Percentiles rank a stretch among this genome's conserved stretches.
These are phyloP conservation scores for Canavalia gladiata DNA, from an alignment of 306 rosid species.

Conservation along the genomic window DNA sequence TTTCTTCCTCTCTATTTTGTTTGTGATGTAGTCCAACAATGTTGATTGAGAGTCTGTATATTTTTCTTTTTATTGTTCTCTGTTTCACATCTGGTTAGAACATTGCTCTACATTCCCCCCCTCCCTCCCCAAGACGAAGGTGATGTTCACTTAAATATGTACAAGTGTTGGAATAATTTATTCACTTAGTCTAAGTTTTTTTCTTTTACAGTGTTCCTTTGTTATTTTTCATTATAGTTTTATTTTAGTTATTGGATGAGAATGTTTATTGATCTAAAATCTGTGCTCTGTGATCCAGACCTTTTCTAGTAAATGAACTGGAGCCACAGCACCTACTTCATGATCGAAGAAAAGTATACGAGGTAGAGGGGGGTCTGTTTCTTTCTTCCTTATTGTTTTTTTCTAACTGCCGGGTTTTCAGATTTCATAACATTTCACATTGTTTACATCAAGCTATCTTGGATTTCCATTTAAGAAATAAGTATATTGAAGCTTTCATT, in stretches of 20 bases:
- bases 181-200: not conserved
- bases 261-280: slow-evolving; percentile 45
- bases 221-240: slow-evolving; percentile 4
- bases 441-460: slow-evolving; percentile 13
- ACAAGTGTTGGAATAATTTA: slow-evolving; percentile 5
- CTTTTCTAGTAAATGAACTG: slow-evolving; percentile 89
- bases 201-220: not conserved
- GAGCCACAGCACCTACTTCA: slow-evolving; percentile 97
- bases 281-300: slow-evolving; percentile 65
- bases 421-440: slow-evolving; percentile 33
- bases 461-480: slow-evolving; percentile 12
- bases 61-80: slow-evolving; percentile 11
- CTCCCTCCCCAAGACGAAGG: not conserved
- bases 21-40: not conserved
- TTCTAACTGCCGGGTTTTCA: slow-evolving; percentile 24
- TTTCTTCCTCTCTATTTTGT: not conserved
- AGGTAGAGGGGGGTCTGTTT: slow-evolving; percentile 63
- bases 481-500: slow-evolving; percentile 30
- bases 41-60: not conserved
- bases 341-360: slow-evolving; percentile 92
- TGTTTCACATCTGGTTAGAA: not conserved
- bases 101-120: not conserved
- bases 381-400: slow-evolving; percentile 18
- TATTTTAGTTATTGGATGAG: slow-evolving; percentile 42
- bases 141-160: slow-evolving; percentile 30